These are phyloP conservation scores for Leishmania martiniquensis DNA, from an alignment of 208 protist species.

Conservation along the genomic window DNA sequence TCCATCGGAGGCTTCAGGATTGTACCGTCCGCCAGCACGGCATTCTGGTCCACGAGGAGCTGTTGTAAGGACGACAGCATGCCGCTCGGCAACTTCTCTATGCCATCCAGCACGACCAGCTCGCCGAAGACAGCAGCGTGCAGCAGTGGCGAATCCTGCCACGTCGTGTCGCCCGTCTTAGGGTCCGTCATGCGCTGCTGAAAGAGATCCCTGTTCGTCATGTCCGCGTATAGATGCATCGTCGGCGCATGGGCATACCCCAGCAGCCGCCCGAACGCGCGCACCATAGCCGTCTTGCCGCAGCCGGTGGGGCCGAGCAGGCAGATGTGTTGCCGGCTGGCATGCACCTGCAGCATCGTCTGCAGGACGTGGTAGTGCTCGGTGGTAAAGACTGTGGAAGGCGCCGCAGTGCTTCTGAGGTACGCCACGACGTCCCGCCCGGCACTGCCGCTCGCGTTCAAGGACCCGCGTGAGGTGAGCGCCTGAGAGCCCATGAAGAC, in stretches of 20 bases:
- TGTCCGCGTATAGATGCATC: conserved; percentile 94
- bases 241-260: conserved; percentile 63
- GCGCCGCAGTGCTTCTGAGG: conserved; percentile 29
- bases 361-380: conserved; percentile 73
- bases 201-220: conserved; percentile 95
- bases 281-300: conserved; percentile 89
- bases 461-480: conserved; percentile 13
- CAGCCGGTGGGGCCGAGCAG: conserved; percentile 87
- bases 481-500: conserved; percentile 52
- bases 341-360: conserved; percentile 78
- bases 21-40: conserved; percentile 86
- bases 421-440: conserved; percentile 19
- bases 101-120: conserved; percentile 92
- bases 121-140: conserved; percentile 82
- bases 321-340: conserved; percentile 76
- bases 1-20: conserved; percentile 70
- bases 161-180: conserved; percentile 85
- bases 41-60: conserved; percentile 81
- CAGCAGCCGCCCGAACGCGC: conserved; percentile 73
- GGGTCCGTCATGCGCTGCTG: conserved; percentile 90
- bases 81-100: conserved; percentile 85
- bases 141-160: conserved; percentile 88
- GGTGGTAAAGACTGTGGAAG: conserved; percentile 52
- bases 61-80: conserved; percentile 84
- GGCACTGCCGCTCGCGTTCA: background rate